These are phyloP conservation scores for Umbelopsis isabellina DNA, from an alignment of 192 early-diverging fungal genomes.

Conservation along the genomic window DNA sequence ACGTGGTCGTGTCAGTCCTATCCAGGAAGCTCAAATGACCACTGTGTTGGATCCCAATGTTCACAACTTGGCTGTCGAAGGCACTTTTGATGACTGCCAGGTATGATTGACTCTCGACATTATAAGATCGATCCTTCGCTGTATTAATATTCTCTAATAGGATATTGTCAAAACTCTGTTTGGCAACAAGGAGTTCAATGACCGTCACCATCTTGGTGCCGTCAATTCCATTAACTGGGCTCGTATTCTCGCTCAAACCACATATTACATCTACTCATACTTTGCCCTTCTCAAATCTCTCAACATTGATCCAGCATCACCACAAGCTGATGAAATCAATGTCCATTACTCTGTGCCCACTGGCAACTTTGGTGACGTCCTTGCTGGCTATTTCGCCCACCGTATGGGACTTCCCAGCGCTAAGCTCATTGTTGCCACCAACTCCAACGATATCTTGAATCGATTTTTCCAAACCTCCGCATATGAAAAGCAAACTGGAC, in stretches of 20 bases:
- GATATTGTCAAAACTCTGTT: constrained; percentile 94
- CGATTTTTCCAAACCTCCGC: constrained; percentile 87
- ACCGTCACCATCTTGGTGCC: constrained; percentile 81
- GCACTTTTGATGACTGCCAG: constrained; percentile 98
- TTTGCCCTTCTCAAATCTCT: constrained; percentile 60
- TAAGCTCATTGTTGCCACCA: constrained; percentile 89
- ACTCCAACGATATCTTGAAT: constrained; percentile 96
- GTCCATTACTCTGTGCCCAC: constrained; percentile 89
- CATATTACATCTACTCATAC: constrained; percentile 96
- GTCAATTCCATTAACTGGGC: constrained; percentile 99
- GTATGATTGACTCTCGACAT: no score
- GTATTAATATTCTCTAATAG: not conserved
- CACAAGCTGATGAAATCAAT: constrained; percentile 46
- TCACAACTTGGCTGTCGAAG: constrained; percentile 89
- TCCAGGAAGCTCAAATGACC: constrained; percentile 99
- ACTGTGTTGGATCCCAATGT: constrained; percentile 92
- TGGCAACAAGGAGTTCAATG: constrained; percentile 73
- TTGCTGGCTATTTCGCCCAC: constrained; percentile 92
- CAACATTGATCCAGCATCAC: constrained; percentile 49
- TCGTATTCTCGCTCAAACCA: constrained; percentile 92
- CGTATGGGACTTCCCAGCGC: constrained; percentile 90
- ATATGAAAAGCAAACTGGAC: constrained; percentile 76
- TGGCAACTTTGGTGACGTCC: constrained; percentile 96
- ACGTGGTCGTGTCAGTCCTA: constrained; percentile 84
- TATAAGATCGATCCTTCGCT: no score